These are phyloP conservation scores for Alternaria atra DNA, from an alignment of 2,329 filamentous ascomycete species.

Conservation along the genomic window DNA sequence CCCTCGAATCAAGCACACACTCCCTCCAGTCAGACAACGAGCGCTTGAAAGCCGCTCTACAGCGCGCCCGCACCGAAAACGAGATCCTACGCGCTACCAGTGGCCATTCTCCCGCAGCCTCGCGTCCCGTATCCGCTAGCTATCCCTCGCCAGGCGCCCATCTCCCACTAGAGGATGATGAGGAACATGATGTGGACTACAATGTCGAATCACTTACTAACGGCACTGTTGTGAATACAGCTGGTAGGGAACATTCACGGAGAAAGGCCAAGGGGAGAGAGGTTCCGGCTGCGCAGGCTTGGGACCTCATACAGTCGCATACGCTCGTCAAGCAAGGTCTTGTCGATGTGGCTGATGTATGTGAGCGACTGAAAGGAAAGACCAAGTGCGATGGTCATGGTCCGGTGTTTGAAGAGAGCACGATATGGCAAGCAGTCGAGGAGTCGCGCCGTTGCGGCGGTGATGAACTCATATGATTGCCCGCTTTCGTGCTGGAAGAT, in stretches of 20 bases:
- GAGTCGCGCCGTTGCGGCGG: conserved; percentile 78
- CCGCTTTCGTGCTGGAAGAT: background rate
- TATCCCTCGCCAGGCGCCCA: conserved; percentile 52
- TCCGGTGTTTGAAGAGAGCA: conserved; percentile 83
- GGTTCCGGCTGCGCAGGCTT: conserved; percentile 65
- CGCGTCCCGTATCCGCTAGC: conserved; percentile 49
- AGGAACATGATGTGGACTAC: conserved; percentile 32
- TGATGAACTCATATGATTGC: conserved; percentile 73
- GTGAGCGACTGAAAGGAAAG: conserved; percentile 76
- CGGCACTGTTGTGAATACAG: conserved; percentile 43
- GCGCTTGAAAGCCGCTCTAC: conserved; percentile 81
- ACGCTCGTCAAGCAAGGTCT: conserved; percentile 78
- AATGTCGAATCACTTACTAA: conserved; percentile 41
- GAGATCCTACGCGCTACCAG: conserved; percentile 88
- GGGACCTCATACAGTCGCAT: conserved; percentile 88
- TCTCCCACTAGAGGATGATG: conserved; percentile 31
- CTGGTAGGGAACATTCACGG: conserved; percentile 40
- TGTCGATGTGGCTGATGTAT: conserved; percentile 83
- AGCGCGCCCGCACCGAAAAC: conserved; percentile 87
- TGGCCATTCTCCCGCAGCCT: conserved; percentile 54
- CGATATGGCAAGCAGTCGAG: conserved; percentile 77
- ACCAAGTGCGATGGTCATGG: conserved; percentile 86
- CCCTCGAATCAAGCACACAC: conserved; percentile 77
- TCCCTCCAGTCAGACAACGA: conserved; percentile 84
- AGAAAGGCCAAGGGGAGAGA: conserved; percentile 35